A percentile compares a stretch with the other conserved stretches of the same genome.
phyloP scores from a whole-genome alignment of 495 filamentous ascomycete species.

The Stereocaulon alpinum region DNA sequence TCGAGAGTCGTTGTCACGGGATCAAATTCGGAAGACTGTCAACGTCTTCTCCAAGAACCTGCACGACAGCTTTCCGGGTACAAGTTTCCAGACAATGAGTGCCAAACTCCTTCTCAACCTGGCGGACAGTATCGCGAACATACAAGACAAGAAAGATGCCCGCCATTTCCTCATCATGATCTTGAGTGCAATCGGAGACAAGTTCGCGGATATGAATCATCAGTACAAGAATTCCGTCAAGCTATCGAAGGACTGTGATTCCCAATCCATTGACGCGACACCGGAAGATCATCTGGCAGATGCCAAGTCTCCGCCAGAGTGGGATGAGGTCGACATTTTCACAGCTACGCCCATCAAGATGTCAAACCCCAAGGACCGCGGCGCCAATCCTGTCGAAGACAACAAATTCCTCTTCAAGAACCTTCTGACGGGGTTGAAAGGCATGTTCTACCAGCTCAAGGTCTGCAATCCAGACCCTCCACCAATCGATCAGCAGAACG shows the following conservation, averaged over 20 bases:
- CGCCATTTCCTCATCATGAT: constrained; percentile 97
- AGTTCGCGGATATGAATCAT: constrained; percentile 95
- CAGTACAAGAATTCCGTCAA: constrained; percentile 93
- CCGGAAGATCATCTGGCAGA: constrained; percentile 78
- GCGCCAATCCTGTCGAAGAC: constrained; percentile 85
- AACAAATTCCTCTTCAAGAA: constrained; percentile 99
- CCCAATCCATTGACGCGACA: constrained; percentile 51
- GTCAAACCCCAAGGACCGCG: constrained; percentile 82
- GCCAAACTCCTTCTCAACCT: constrained; percentile 94
- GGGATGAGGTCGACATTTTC: constrained; percentile 98
- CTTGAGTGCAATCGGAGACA: constrained; percentile 91
- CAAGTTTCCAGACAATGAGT: constrained; percentile 99
- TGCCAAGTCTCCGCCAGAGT: constrained; percentile 68
- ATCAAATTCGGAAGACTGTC: constrained; percentile 89
- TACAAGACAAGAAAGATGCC: constrained; percentile 84
- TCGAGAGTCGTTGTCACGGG: constrained; percentile 65
- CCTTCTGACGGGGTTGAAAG: constrained; percentile 93
- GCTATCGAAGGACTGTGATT: constrained; percentile 62
- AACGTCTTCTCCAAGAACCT: constrained; percentile 96
- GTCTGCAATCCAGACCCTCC: constrained; percentile 66
- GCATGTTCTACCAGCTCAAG: constrained; percentile 89
- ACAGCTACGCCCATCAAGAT: constrained; percentile 92
- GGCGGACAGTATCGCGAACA: constrained; percentile 89
- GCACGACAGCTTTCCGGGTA: constrained; percentile 91
- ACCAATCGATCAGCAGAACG: constrained; percentile 61